These are phyloP conservation scores for Nigrograna mackinnonii DNA, from an alignment of 2,329 filamentous ascomycete genomes.

Conservation along the genomic window DNA sequence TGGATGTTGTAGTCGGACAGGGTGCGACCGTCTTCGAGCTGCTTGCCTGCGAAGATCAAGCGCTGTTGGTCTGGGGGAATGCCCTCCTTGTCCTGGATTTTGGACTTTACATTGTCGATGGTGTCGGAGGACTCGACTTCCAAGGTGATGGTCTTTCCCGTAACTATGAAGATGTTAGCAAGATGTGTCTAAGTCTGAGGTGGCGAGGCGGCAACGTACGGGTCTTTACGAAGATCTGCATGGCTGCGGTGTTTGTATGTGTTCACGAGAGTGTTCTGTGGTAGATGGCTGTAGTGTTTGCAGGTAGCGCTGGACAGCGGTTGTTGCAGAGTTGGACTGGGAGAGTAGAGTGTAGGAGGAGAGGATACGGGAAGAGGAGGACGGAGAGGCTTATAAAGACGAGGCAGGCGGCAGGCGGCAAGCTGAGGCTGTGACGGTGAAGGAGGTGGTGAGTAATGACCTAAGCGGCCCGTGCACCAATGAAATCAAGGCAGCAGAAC, in stretches of 20 bases:
- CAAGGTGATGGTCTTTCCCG: conserved; percentile 59
- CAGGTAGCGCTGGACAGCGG: conserved; percentile 1
- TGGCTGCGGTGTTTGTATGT: conserved; percentile 51
- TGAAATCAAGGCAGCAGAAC: conserved; percentile 30
- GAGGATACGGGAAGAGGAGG: not conserved
- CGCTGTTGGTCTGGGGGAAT: conserved; percentile 63
- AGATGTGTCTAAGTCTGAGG: conserved; percentile 27
- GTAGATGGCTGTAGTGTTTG: conserved; percentile 11
- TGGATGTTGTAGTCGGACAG: conserved; percentile 61
- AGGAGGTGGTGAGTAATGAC: conserved; percentile 34
- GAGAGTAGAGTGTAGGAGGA: conserved; percentile 9
- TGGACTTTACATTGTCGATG: conserved; percentile 4
- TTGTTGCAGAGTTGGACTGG: conserved; percentile 9
- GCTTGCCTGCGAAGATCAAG: conserved; percentile 62
- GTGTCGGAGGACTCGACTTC: conserved; percentile 45
- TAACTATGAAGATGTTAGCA: conserved; percentile 49
- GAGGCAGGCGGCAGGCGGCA: conserved; percentile 28
- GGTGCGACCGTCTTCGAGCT: conserved; percentile 61
- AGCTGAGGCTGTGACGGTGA: conserved; percentile 37
- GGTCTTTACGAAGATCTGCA: conserved; percentile 75
- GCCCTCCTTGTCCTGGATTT: conserved; percentile 54
- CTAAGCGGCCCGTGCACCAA: conserved; percentile 35
- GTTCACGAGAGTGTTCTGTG: conserved; percentile 4
- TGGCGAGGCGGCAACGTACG: conserved; percentile 31
- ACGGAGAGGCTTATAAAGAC: conserved; percentile 32